These are phyloP conservation scores for Mycena chlorophos DNA, from an alignment of 768 basidiomycete species.

Conservation along the genomic window DNA sequence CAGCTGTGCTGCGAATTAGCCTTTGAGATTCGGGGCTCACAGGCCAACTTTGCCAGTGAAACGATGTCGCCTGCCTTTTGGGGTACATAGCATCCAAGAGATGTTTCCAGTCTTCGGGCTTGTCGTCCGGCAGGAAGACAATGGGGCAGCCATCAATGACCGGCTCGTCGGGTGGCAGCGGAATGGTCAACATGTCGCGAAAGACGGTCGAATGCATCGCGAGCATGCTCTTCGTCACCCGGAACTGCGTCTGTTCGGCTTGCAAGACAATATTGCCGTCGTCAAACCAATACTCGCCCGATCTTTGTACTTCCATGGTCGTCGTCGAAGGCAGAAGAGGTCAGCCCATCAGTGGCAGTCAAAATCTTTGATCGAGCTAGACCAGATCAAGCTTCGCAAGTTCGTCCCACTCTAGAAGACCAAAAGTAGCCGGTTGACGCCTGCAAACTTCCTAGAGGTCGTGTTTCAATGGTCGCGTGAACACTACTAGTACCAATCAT, in stretches of 20 bases:
- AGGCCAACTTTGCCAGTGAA: too few species aligned
- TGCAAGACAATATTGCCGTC: slow-evolving; percentile 13
- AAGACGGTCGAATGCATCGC: slow-evolving; percentile 20
- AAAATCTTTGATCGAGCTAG: too few species aligned
- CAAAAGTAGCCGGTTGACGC: too few species aligned
- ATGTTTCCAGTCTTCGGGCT: slow-evolving; percentile 15
- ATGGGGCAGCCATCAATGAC: slow-evolving; percentile 22
- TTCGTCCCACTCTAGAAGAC: too few species aligned
- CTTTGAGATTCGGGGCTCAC: not conserved
- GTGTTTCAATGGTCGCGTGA: too few species aligned
- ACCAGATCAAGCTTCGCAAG: too few species aligned
- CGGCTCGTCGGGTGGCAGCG: slow-evolving; percentile 12
- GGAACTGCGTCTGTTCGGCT: slow-evolving; percentile 4
- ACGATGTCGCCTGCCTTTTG: not conserved
- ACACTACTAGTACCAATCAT: too few species aligned
- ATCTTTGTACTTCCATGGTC: too few species aligned
- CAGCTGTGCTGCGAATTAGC: not conserved
- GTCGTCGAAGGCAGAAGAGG: too few species aligned
- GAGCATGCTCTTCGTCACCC: slow-evolving; percentile 6
- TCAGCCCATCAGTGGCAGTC: too few species aligned
- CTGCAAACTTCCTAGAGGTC: too few species aligned
- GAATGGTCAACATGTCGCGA: slow-evolving; percentile 17
- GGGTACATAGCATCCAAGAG: slow-evolving; percentile 5
- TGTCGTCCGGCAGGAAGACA: slow-evolving; percentile 22
- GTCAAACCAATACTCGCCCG: too few species aligned